These are phyloP conservation scores for Pseudocercospora musae DNA, from an alignment of 2,329 filamentous ascomycete genomes.

Conservation along the genomic window DNA sequence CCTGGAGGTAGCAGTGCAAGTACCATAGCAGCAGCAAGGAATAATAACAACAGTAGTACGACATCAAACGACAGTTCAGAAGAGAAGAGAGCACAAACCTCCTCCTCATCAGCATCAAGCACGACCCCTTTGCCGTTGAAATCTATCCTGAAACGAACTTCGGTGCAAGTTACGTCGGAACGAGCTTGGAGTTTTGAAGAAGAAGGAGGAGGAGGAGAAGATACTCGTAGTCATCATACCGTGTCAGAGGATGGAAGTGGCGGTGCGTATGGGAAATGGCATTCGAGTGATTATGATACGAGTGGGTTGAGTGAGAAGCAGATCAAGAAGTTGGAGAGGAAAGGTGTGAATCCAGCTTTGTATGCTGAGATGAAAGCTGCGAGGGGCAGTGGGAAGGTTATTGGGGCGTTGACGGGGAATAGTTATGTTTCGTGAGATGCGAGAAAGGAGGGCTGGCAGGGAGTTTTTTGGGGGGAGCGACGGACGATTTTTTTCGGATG, in stretches of 20 bases:
- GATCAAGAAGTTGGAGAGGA: constrained; percentile 44
- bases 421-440: constrained; percentile 28
- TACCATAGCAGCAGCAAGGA: no score
- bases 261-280: constrained; percentile 39
- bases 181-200: constrained; percentile 21
- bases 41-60: not conserved
- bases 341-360: constrained; percentile 47
- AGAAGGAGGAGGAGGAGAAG: constrained; percentile 21
- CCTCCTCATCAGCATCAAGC: not conserved
- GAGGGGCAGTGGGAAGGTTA: constrained; percentile 36
- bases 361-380: constrained; percentile 49
- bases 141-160: constrained; percentile 18
- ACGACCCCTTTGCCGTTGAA: not conserved
- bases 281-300: constrained; percentile 40
- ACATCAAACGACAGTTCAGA: not conserved
- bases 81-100: not conserved
- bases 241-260: constrained; percentile 16
- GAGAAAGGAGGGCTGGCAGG: no score
- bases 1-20: no score
- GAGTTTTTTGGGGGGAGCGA: no score
- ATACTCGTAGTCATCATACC: constrained; percentile 24
- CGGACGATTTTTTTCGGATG: no score
- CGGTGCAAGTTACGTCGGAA: constrained; percentile 31
- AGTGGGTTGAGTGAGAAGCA: constrained; percentile 40
- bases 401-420: constrained; percentile 32